Evolutionary conservation across 140 eudicot species (phyloP).

Genomic region (Anethum foeniculum): DNA sequence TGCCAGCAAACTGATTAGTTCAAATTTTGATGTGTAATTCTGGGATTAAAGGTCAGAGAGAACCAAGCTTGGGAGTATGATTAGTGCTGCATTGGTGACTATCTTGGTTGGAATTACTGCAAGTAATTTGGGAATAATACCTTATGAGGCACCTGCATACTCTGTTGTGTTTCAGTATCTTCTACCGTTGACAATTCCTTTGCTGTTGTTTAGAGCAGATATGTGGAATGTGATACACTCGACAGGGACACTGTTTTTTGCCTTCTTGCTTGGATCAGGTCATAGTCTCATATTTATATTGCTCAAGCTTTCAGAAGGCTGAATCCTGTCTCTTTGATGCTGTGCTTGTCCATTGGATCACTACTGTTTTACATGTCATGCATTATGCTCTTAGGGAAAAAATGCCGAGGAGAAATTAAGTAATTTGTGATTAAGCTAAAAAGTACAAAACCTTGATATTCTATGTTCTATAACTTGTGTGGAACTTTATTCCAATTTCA

Average conservation of each 20-base stretch:
- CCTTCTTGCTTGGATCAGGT: constrained; percentile 84
- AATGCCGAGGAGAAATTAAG: neutral
- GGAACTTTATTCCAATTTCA: neutral
- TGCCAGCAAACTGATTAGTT: neutral
- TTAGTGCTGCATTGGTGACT: constrained; percentile 89
- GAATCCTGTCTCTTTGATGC: neutral
- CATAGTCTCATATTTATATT: constrained; percentile 3
- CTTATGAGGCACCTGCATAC: constrained; percentile 67
- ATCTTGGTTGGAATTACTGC: constrained; percentile 68
- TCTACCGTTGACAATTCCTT: constrained; percentile 68
- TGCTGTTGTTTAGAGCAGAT: constrained; percentile 81
- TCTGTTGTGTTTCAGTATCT: constrained; percentile 50
- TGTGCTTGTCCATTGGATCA: neutral
- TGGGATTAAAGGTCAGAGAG: constrained; percentile 62
- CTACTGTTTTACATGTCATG: neutral
- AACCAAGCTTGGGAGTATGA: constrained; percentile 69
- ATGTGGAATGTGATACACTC: constrained; percentile 44
- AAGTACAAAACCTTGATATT: neutral
- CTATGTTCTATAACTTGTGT: neutral
- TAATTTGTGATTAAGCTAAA: neutral
- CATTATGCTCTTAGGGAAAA: neutral
- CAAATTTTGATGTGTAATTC: constrained; percentile 9
- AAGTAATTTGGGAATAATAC: constrained; percentile 65
- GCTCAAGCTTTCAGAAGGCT: neutral
- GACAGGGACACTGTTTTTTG: constrained; percentile 59